A percentile compares a stretch with the other conserved stretches of the same genome.
Conservation (phyloP, 306 rosid genomes). For the Corylus americana region DNA sequence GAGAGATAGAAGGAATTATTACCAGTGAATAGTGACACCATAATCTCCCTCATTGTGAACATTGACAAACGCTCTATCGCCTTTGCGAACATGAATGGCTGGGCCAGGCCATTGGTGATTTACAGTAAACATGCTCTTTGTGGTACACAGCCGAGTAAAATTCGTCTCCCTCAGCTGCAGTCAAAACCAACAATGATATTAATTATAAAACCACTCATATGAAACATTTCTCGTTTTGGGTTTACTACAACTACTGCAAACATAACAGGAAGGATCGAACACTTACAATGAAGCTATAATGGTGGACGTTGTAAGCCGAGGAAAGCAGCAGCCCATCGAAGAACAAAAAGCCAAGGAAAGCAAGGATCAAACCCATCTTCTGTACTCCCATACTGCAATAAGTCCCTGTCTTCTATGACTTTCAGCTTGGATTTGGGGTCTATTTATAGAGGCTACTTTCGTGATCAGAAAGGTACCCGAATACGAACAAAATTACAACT, state of each 20-base stretch:
- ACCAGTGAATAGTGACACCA: slow-evolving; percentile 42
- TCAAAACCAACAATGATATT: background rate
- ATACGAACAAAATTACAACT: no score
- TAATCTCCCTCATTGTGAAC: slow-evolving; percentile 30
- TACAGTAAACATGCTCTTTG: slow-evolving; percentile 31
- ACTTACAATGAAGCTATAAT: slow-evolving; percentile 27
- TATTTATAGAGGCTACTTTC: background rate
- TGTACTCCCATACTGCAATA: background rate
- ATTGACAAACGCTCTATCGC: slow-evolving; percentile 29
- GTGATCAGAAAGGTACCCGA: background rate
- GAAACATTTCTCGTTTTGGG: background rate
- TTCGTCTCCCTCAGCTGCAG: slow-evolving; percentile 29
- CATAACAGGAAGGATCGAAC: background rate
- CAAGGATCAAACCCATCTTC: slow-evolving; percentile 14
- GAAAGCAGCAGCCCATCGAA: background rate
- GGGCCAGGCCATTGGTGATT: slow-evolving; percentile 42
- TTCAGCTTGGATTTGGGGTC: background rate
- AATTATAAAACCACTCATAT: background rate
- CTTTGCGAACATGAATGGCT: slow-evolving; percentile 32
- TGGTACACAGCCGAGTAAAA: slow-evolving; percentile 28
- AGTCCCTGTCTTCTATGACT: background rate
- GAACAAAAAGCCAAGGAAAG: slow-evolving; percentile 9
- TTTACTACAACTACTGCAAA: background rate
- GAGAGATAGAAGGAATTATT: background rate
- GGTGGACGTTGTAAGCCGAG: slow-evolving; percentile 29